These are phyloP conservation scores for Microbotryum violaceum DNA, from an alignment of 1,284 basidiomycete species.

Conservation along the genomic window DNA sequence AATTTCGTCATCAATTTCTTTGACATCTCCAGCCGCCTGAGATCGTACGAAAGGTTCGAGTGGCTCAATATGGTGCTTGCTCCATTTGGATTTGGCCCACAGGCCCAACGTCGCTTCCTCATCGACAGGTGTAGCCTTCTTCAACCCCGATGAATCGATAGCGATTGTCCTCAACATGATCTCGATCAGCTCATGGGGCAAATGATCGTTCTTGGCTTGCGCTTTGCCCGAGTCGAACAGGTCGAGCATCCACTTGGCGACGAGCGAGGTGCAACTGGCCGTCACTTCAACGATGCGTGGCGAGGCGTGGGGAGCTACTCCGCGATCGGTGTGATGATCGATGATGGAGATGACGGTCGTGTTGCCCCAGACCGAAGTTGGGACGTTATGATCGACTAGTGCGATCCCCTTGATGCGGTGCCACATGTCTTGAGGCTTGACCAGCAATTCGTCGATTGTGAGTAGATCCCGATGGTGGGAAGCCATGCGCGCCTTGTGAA, in stretches of 20 bases:
- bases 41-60: no score
- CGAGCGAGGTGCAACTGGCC: constrained; percentile 38
- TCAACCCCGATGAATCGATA: constrained; percentile 28
- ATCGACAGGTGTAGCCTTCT: constrained; percentile 22
- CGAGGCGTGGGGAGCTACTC: constrained; percentile 32
- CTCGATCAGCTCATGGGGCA: constrained; percentile 31
- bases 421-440: constrained; percentile 36
- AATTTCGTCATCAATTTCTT: background rate
- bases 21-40: no score
- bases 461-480: constrained; percentile 40
- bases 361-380: constrained; percentile 35
- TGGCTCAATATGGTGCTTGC: background rate
- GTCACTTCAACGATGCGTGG: constrained; percentile 37
- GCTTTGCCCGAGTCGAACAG: constrained; percentile 16
- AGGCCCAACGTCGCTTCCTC: constrained; percentile 13
- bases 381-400: constrained; percentile 41
- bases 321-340: constrained; percentile 41
- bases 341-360: constrained; percentile 36
- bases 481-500: constrained; percentile 38
- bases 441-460: constrained; percentile 42
- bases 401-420: constrained; percentile 37
- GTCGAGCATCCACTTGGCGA: constrained; percentile 36
- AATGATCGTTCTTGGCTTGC: constrained; percentile 1
- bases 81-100: constrained; percentile 4
- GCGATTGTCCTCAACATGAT: constrained; percentile 33